Conservation (phyloP, 257 asterid genomes). For the Pogostemon cablin region DNA sequence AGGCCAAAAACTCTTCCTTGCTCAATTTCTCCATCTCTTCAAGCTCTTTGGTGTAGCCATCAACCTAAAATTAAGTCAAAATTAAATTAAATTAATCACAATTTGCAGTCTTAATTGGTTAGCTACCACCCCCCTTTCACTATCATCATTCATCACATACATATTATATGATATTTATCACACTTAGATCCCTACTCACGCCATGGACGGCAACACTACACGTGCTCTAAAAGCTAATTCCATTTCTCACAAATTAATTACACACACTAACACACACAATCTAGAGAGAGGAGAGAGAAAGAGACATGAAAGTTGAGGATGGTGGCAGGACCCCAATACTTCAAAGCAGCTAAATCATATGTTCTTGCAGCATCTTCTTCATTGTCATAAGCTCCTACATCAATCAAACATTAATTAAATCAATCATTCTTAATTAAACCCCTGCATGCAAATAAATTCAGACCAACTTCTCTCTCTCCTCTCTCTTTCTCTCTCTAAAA, state of each 20-base stretch:
- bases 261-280: too few relatives aligned
- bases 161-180: background rate
- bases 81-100: background rate
- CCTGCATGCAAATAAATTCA: slow-evolving; percentile 33
- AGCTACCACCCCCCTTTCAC: background rate
- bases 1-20: slow-evolving; percentile 71
- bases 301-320: slow-evolving; percentile 59
- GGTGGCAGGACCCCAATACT: slow-evolving; percentile 77
- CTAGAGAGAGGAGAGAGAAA: slow-evolving; percentile 17
- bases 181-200: background rate
- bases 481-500: background rate
- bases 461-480: background rate
- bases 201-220: background rate
- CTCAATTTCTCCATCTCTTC: slow-evolving; percentile 64
- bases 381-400: slow-evolving; percentile 80
- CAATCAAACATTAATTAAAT: background rate
- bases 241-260: too few relatives aligned
- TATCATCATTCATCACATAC: background rate
- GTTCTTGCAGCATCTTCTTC: slow-evolving; percentile 91
- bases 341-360: slow-evolving; percentile 93
- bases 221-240: background rate
- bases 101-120: slow-evolving; percentile 15
- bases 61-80: slow-evolving; percentile 49
- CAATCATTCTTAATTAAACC: slow-evolving; percentile 10
- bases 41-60: slow-evolving; percentile 49